Conservation (phyloP, 495 filamentous ascomycete genomes). For the Penicillium cinerascens region DNA sequence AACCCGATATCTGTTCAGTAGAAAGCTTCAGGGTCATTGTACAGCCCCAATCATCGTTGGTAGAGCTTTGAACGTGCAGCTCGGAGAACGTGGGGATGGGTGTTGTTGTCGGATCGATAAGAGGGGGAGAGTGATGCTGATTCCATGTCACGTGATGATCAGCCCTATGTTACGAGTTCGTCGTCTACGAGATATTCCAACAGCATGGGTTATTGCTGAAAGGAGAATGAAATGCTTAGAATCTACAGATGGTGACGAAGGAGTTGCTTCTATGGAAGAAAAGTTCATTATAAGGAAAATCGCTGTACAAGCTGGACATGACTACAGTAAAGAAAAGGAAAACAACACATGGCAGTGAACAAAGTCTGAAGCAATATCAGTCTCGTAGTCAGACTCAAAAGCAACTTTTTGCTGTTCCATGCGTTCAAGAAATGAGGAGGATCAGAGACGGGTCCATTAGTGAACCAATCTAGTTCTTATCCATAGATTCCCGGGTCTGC, state of each 20-base stretch:
- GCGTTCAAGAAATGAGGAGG: neutral
- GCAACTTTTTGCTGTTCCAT: neutral
- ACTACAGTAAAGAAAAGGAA: slow-evolving; percentile 11
- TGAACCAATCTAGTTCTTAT: slow-evolving; percentile 26
- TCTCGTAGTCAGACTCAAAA: neutral
- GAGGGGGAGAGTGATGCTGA: slow-evolving; percentile 22
- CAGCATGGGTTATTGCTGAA: neutral
- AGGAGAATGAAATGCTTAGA: neutral
- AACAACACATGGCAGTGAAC: slow-evolving; percentile 6
- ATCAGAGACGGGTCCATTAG: neutral
- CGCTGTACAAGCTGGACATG: slow-evolving; percentile 23
- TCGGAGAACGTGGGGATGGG: slow-evolving; percentile 15
- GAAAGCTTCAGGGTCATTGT: slow-evolving; percentile 29
- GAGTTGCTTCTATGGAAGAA: neutral
- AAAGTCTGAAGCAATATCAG: neutral
- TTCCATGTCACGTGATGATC: slow-evolving; percentile 11
- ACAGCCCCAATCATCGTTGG: slow-evolving; percentile 25
- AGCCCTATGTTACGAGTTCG: slow-evolving; percentile 2
- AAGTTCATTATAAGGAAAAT: slow-evolving; percentile 17
- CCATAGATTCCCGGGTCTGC: slow-evolving; percentile 16
- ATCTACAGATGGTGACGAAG: neutral
- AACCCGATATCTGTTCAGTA: slow-evolving; percentile 23
- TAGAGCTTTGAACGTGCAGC: slow-evolving; percentile 17
- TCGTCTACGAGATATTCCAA: neutral
- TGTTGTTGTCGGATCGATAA: slow-evolving; percentile 25